phyloP scores from a whole-genome alignment of 768 basidiomycete genomes.

The Mycena maculata region DNA sequence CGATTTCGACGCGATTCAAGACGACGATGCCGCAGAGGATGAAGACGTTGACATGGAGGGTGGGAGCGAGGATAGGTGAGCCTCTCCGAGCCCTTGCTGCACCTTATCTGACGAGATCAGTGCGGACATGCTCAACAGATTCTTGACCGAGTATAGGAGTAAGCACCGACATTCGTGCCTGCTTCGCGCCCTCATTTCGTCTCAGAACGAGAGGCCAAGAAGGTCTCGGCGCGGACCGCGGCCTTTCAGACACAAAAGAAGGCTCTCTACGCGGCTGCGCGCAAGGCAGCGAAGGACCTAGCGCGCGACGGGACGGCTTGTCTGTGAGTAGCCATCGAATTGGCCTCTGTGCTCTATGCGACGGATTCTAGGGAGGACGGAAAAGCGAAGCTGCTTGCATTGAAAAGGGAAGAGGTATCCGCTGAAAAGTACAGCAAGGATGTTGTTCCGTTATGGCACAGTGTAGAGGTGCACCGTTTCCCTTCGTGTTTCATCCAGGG shows the following conservation, averaged over 20 bases:
- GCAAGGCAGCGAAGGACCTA: slow-evolving; percentile 45
- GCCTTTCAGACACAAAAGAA: slow-evolving; percentile 47
- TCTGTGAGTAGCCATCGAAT: slow-evolving; percentile 39
- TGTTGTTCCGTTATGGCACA: slow-evolving; percentile 29
- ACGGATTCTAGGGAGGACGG: slow-evolving; percentile 25
- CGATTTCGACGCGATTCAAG: slow-evolving; percentile 34
- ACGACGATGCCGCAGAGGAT: slow-evolving; percentile 27
- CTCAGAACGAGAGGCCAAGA: slow-evolving; percentile 46
- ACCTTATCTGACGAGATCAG: slow-evolving; percentile 26
- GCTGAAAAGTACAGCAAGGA: slow-evolving; percentile 28
- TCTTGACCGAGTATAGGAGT: slow-evolving; percentile 37
- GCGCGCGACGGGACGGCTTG: slow-evolving; percentile 42
- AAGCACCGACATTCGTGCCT: not conserved
- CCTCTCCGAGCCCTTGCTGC: not conserved
- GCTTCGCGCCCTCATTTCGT: not conserved
- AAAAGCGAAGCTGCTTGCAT: slow-evolving; percentile 22
- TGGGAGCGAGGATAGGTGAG: slow-evolving; percentile 35
- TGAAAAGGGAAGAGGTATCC: slow-evolving; percentile 21
- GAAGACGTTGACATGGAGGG: slow-evolving; percentile 28
- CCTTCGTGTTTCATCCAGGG: not conserved
- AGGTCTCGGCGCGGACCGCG: slow-evolving; percentile 37
- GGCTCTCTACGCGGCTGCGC: slow-evolving; percentile 47
- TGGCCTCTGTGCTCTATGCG: not conserved
- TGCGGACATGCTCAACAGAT: slow-evolving; percentile 27
- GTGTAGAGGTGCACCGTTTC: slow-evolving; percentile 21